Evolutionary conservation across 1,284 basidiomycete genomes (phyloP), one percentile per base, ranked within the genome.

Genomic region (Sporisorium graminicola): DNA sequence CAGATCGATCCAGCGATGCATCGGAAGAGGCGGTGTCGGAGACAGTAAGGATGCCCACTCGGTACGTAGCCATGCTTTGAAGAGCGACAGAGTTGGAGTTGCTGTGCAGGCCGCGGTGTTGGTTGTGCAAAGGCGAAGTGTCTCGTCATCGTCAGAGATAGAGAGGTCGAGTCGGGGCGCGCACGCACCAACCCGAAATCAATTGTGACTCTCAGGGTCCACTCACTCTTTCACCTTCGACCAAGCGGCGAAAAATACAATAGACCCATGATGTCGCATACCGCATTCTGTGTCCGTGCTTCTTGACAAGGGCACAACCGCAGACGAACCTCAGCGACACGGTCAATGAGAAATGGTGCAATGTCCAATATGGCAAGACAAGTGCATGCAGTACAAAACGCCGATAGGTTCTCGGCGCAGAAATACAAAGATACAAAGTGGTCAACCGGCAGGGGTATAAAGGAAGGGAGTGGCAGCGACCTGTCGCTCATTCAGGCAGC

Each of bases 11-110:
- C 10, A 51, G 24, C 1, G 62, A 43, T 3, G 70, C 52, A 29
- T 78, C 42, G 13, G 56, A 12, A 6, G 67, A 54, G 7, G 81
- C 68, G 2, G 79, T 80, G 55, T 82, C 81, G 8, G 77, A 80
- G 47, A 82, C 63, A 31, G 74, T 74, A 26, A 78, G 14, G 46
- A 79, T 66, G 10, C 67, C 60, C 0, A 42, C 67, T 27, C 60
- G 55, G 49, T 51, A 49, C 3, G 54, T n/a, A 6, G 31, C 18
- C 65, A 68, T 65, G 14, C 5, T 27, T 35, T 5, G 29, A 33
- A 13, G 35, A 9, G 46, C 52, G 58, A 40, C 49, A 8, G 14
- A 33, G 26, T 9, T 1, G n/a, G 18, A 1, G 46, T 46, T 16
- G 44, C 27, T 10, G 22, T n/a, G 29, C 9, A 22, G 20, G 22